A percentile compares a stretch with the other conserved stretches of the same genome.
Conservation (phyloP, 83 land plant species). For the Picea mariana region DNA sequence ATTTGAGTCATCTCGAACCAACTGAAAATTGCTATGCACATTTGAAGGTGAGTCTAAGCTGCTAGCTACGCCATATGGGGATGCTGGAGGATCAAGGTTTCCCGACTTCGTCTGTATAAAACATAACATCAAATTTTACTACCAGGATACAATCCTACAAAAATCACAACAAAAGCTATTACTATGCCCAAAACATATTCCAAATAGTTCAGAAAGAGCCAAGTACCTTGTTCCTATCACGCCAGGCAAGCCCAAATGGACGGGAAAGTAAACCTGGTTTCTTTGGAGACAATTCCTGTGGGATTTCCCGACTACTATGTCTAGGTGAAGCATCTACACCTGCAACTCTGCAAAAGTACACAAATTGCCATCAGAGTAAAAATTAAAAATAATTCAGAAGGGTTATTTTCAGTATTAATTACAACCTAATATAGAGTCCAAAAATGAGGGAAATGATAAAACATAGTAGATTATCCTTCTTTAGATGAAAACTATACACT, state of each 20-base stretch:
- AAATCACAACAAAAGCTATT: background rate
- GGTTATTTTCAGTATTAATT: no score
- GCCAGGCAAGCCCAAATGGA: slow-evolving; percentile 39
- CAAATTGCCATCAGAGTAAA: background rate
- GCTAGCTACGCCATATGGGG: background rate
- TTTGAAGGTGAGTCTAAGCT: background rate
- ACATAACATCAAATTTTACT: background rate
- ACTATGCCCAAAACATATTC: background rate
- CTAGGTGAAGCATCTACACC: slow-evolving; percentile 6
- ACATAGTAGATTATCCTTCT: no score
- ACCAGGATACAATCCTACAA: background rate
- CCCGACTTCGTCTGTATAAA: slow-evolving; percentile 2
- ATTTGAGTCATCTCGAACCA: no score
- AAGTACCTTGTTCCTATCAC: slow-evolving; percentile 25
- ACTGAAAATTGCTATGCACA: no score
- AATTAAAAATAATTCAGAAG: background rate
- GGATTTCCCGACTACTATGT: slow-evolving; percentile 15
- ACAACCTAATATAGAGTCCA: no score
- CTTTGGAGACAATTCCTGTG: slow-evolving; percentile 25
- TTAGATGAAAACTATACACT: no score
- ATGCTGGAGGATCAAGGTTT: slow-evolving; percentile 1
- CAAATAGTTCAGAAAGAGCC: background rate
- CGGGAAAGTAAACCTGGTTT: slow-evolving; percentile 34
- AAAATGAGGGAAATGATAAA: no score
- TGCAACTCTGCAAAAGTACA: slow-evolving; percentile 11